Base-by-base conservation (phyloP, 495 filamentous ascomycete species). In the Tuber borchii region DNA sequence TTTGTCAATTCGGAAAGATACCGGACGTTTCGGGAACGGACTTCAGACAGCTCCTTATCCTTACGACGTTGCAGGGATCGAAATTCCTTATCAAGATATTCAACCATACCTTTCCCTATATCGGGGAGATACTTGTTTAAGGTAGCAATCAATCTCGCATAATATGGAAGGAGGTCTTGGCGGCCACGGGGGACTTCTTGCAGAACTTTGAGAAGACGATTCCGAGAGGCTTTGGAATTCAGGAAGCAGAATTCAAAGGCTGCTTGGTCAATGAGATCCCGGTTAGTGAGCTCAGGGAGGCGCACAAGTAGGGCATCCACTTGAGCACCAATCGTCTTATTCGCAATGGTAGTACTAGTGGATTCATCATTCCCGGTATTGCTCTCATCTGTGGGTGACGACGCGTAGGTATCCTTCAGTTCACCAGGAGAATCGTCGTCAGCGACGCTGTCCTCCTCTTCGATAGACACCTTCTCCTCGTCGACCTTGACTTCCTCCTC, bases 1-100 rank as follows among this genome's bases (percentile, higher is more conserved):
- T 99, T 99, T 71, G 95, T 97, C 82, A 99, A 85, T 84, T 99
- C 95, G 14, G 95, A 95, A 73, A 99, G 89, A 81, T 99, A 99
- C 10, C 95, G 93, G 72, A 97, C 93, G 84, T 99, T 99, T 84
- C 92, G 90, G 80, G 94, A 92, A 70, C 95, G 91, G 69, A 97
- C 93, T 84, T 97, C 95, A 1, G 94, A 94, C 12, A 99, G 86
- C 79, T 99, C 95, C 84, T 99, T 99, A 61, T 95, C 92, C 84
- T 99, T 99, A 71, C 95, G 93, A n/a, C 95, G 90, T 83, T 99
- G 95, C 10, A 99, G 88, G 80, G 95, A 98, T 78, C 96, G 91
- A 81, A 98, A 99, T 83, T 99, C 95, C 71, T 93, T 93, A 84
- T 99, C 96, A 12, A 99, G 90, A 83, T 99, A 93, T 10, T 93